These are phyloP conservation scores for Euclidium syriacum DNA, from an alignment of 345 rosid genomes.

Conservation along the genomic window DNA sequence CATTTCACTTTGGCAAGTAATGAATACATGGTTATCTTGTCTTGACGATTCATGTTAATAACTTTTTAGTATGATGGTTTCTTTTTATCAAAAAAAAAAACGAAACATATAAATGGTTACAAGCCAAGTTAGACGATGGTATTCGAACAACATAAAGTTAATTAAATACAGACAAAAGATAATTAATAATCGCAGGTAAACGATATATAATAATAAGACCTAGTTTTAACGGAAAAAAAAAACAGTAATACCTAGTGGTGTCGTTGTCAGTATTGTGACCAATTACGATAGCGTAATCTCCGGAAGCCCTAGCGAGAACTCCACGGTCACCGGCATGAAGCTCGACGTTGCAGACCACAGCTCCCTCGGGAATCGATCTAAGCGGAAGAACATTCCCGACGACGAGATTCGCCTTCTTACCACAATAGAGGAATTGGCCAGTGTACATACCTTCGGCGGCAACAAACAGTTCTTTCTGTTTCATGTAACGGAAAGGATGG, in stretches of 20 bases:
- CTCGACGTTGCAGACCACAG: conserved; percentile 23
- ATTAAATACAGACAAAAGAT: not conserved
- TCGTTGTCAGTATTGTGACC: conserved; percentile 29
- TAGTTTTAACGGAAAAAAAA: not conserved
- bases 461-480: conserved; percentile 31
- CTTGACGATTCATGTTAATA: no score
- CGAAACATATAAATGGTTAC: no score
- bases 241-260: conserved; percentile 15
- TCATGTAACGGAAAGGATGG: conserved; percentile 24
- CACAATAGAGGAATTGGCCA: conserved; percentile 34
- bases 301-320: conserved; percentile 55
- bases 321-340: conserved; percentile 27
- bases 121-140: not conserved
- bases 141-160: not conserved
- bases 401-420: conserved; percentile 23
- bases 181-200: not conserved
- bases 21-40: no score
- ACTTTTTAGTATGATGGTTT: no score
- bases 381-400: conserved; percentile 28
- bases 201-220: not conserved
- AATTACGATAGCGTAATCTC: conserved; percentile 26
- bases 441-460: conserved; percentile 59
- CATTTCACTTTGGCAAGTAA: no score
- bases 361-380: conserved; percentile 43
- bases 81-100: no score